Percentiles rank a stretch among this genome's conserved stretches.
Conservation (phyloP, 2,329 filamentous ascomycete genomes). For the Colletotrichum godetiae region DNA sequence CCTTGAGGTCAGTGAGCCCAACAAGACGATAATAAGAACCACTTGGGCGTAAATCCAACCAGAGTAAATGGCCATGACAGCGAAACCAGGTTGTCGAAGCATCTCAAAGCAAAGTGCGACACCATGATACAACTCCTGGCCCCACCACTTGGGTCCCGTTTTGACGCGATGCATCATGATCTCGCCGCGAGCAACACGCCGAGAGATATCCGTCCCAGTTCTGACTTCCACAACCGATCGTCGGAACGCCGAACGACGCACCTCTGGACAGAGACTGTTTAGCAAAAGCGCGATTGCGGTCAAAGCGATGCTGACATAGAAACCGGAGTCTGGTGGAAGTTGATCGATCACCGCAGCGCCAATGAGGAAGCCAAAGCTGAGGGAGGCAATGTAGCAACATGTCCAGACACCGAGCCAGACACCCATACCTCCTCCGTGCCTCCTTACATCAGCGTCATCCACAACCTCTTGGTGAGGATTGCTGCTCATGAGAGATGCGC, state of each 20-base stretch:
- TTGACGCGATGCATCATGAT: slow-evolving; percentile 80
- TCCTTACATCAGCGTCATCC: slow-evolving; percentile 73
- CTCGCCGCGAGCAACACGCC: slow-evolving; percentile 76
- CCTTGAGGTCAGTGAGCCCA: slow-evolving; percentile 77
- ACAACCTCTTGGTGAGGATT: slow-evolving; percentile 80
- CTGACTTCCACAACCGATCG: slow-evolving; percentile 75
- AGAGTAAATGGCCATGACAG: slow-evolving; percentile 77
- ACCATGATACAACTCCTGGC: slow-evolving; percentile 79
- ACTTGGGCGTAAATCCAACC: slow-evolving; percentile 84
- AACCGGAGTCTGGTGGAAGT: slow-evolving; percentile 76
- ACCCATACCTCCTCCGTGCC: slow-evolving; percentile 82
- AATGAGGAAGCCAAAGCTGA: slow-evolving; percentile 77
- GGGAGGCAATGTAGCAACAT: slow-evolving; percentile 79
- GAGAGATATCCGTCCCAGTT: slow-evolving; percentile 61
- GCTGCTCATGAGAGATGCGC: slow-evolving; percentile 78
- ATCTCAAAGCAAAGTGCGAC: slow-evolving; percentile 74
- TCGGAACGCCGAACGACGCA: slow-evolving; percentile 75
- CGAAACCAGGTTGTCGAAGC: slow-evolving; percentile 79
- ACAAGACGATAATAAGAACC: slow-evolving; percentile 76
- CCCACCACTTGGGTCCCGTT: slow-evolving; percentile 81
- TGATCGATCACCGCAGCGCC: slow-evolving; percentile 76
- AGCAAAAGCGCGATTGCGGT: slow-evolving; percentile 73
- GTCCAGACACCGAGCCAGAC: slow-evolving; percentile 84
- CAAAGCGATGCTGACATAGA: slow-evolving; percentile 78
- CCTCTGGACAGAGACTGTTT: slow-evolving; percentile 79